Conservation (phyloP, 2,329 filamentous ascomycete species). For the Clarireedia hainanense region DNA sequence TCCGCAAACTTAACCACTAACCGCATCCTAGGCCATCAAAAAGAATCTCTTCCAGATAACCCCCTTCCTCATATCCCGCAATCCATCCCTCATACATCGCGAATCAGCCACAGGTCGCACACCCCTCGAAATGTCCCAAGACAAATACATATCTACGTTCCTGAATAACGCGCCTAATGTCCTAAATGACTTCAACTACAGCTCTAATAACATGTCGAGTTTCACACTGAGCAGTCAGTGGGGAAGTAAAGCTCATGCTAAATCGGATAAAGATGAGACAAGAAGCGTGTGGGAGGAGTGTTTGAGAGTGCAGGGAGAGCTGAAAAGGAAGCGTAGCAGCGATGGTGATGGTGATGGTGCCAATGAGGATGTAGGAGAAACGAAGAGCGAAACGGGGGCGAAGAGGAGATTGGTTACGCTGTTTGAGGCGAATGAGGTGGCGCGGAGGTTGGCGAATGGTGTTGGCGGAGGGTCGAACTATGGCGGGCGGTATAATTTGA, state of each 20-base stretch:
- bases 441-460: conserved; percentile 34
- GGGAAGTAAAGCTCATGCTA: neutral
- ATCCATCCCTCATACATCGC: conserved; percentile 44
- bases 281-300: conserved; percentile 4
- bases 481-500: neutral
- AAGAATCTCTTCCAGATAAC: conserved; percentile 15
- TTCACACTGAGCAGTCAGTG: neutral
- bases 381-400: conserved; percentile 16
- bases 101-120: conserved; percentile 74
- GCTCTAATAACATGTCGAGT: neutral
- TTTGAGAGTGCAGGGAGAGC: conserved; percentile 2
- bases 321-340: neutral
- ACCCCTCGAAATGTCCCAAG: conserved; percentile 58
- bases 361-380: conserved; percentile 13
- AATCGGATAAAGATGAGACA: neutral
- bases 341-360: conserved; percentile 10
- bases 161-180: conserved; percentile 11
- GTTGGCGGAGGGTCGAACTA: neutral
- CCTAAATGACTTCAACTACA: conserved; percentile 22
- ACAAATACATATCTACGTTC: conserved; percentile 37
- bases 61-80: conserved; percentile 19
- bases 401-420: conserved; percentile 49
- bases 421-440: conserved; percentile 54
- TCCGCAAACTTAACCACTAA: conserved; percentile 28
- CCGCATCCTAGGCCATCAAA: conserved; percentile 29